Base-by-base conservation (phyloP, 805 yeast genomes). In the Torulaspora delbrueckii region DNA sequence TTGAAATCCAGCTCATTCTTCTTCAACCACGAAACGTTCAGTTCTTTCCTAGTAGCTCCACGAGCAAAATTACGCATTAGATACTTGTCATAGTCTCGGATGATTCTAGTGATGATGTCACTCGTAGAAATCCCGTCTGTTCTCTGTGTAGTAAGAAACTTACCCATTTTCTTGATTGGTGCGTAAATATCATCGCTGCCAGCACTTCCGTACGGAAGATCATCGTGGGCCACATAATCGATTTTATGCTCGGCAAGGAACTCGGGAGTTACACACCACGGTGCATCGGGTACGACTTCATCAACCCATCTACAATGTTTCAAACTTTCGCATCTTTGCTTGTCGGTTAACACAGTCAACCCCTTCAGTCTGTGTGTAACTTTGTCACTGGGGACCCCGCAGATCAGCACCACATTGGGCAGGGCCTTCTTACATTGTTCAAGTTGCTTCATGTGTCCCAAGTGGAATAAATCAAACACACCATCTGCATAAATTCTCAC, bases 201-300 rank as follows among this genome's bases (percentile, higher is more conserved):
- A n/a, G 80, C 81, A 19, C 91, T 81, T 1, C 86, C 96, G 63
- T 93, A 93, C 0, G 99, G 99, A 51, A 88, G 71, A 66, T 93
- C 98, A 69, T 93, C 99, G 67, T 93, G 99, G 2, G 99, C 99
- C 50, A 91, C 96, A 59, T 88, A 93, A 66, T 93, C 99, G 55
- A 93, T 88, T 44, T 81, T 72, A 67, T 93, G 96, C 56, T 84
- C 68, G 39, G 71, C 71, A 54, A 93, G 68, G 58, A 93, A 93
- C 37, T 84, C 88, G 44, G 88, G 79, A 2, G 89, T 84, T 23
- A 93, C 89, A 56, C 85, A 78, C 99, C 99, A 93, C 10, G 99
- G 99, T 1, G 97, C 96, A 64, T 86, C 73, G 24, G 91, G 89
- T 44, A 93, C 75, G 24, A 93, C 98, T 65, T 93, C 98, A 65